A percentile compares a stretch with the other conserved stretches of the same genome.
phyloP scores from a whole-genome alignment of 768 basidiomycete genomes.

The Trametes punicea region DNA sequence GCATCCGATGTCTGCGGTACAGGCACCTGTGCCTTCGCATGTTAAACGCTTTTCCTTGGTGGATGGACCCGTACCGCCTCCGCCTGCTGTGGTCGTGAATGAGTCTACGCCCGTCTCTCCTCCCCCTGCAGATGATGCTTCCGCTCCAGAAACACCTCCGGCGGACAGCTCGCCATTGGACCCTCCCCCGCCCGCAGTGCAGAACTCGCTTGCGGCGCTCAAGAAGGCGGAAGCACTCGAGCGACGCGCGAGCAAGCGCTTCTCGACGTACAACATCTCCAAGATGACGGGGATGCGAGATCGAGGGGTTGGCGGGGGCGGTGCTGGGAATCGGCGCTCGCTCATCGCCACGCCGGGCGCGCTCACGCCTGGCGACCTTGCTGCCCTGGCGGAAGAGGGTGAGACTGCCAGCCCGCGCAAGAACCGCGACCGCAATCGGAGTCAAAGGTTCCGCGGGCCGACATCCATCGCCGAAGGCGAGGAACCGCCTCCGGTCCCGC shows the following conservation, averaged over 20 bases:
- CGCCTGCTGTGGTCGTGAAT: constrained; percentile 53
- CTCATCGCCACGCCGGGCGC: constrained; percentile 56
- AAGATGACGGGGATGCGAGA: constrained; percentile 74
- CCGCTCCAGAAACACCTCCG: constrained; percentile 9
- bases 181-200: constrained; percentile 53
- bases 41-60: constrained; percentile 80
- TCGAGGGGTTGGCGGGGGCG: constrained; percentile 30
- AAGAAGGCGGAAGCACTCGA: constrained; percentile 85
- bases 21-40: constrained; percentile 44
- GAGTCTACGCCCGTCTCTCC: constrained; percentile 35
- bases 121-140: neutral
- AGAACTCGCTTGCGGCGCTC: constrained; percentile 81
- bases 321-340: constrained; percentile 61
- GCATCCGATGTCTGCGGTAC: constrained; percentile 9
- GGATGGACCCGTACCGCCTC: constrained; percentile 57
- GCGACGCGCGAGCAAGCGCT: constrained; percentile 91
- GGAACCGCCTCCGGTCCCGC: constrained; percentile 34
- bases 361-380: constrained; percentile 68
- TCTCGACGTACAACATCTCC: constrained; percentile 90
- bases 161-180: constrained; percentile 31
- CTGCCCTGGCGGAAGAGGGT: constrained; percentile 63
- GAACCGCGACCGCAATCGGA: constrained; percentile 21
- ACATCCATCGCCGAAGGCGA: constrained; percentile 31
- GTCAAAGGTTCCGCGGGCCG: constrained; percentile 25
- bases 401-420: constrained; percentile 20